Percentiles rank a stretch among this genome's conserved stretches.
These are phyloP conservation scores for Xylariaceae sp. DNA, from an alignment of 2,329 filamentous ascomycete genomes.

Conservation along the genomic window DNA sequence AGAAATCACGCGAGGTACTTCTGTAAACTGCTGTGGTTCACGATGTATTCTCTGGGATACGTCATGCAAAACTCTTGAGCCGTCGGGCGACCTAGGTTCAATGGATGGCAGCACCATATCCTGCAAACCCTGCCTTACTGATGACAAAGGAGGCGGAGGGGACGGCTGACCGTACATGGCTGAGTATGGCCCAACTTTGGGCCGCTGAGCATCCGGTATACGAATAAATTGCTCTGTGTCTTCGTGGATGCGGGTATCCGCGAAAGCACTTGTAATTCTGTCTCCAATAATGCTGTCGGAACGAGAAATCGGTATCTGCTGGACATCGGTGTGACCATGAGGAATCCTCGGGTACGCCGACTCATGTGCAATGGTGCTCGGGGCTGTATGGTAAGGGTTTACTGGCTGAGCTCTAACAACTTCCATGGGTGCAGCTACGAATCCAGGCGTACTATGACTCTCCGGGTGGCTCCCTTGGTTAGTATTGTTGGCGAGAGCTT, in stretches of 20 bases:
- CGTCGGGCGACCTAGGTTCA: slow-evolving; percentile 31
- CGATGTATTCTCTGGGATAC: slow-evolving; percentile 16
- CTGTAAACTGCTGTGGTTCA: slow-evolving; percentile 22
- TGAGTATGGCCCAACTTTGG: slow-evolving; percentile 34
- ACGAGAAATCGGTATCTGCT: background rate
- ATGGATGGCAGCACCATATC: slow-evolving; percentile 34
- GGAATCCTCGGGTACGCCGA: slow-evolving; percentile 5
- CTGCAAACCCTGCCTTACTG: slow-evolving; percentile 29
- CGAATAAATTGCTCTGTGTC: slow-evolving; percentile 24
- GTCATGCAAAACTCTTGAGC: slow-evolving; percentile 12
- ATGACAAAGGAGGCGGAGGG: slow-evolving; percentile 24
- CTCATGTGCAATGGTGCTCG: slow-evolving; percentile 7
- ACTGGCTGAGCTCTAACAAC: slow-evolving; percentile 19
- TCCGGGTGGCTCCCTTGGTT: slow-evolving; percentile 14
- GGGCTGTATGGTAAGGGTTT: slow-evolving; percentile 10
- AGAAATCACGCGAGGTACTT: slow-evolving; percentile 24
- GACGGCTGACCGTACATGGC: slow-evolving; percentile 14
- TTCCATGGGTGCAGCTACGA: slow-evolving; percentile 20
- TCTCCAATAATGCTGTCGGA: background rate
- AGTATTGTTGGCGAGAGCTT: slow-evolving; percentile 28
- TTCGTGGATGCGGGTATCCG: slow-evolving; percentile 13
- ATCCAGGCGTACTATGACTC: slow-evolving; percentile 19
- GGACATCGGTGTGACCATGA: slow-evolving; percentile 7
- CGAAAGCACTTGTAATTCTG: background rate
- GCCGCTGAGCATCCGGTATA: slow-evolving; percentile 24